Base-by-base conservation (phyloP, 73 alveolate species). In the Durusdinium trenchii region DNA sequence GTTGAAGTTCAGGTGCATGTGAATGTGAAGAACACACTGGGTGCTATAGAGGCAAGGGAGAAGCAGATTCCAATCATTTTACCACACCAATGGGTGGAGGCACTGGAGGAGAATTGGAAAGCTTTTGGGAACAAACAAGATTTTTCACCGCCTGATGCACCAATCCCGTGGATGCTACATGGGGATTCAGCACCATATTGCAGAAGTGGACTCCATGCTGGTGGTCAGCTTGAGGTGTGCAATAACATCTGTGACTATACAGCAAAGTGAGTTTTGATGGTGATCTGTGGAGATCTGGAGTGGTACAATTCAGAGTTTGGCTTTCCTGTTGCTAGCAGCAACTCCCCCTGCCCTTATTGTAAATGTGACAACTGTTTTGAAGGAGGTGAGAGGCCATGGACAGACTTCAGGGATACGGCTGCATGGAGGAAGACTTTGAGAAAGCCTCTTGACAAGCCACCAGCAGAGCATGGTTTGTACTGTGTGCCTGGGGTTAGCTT, bases 71-170 rank as follows among this genome's bases (percentile, higher is more conserved):
- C 90, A 46, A 67, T 79, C 47, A 79, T 79, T 43, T 45, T 79
- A 9, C 90, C 90, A 35, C 90, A 79, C 28, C 32, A 46, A 7
- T 47, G 90, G 90, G n/a, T n/a, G n/a, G n/a, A n/a, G n/a, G n/a
- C n/a, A n/a, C n/a, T n/a, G n/a, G n/a, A n/a, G n/a, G n/a, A n/a
- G n/a, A n/a, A n/a, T n/a, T n/a, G n/a, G n/a, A n/a, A n/a, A n/a
- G n/a, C n/a, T n/a, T n/a, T n/a, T n/a, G n/a, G n/a, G n/a, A n/a
- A n/a, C n/a, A n/a, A n/a, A n/a, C n/a, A n/a, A n/a, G n/a, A n/a
- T n/a, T n/a, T n/a, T n/a, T n/a, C n/a, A n/a, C n/a, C n/a, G n/a
- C n/a, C n/a, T n/a, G 83, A 69, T 2, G 51, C 50, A 6, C 83
- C 83, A 6, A 69, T 69, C 23, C 83, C 83, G 18, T 69, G 5